phyloP scores from a whole-genome alignment of 306 rosid genomes.

The Datisca glomerata region DNA sequence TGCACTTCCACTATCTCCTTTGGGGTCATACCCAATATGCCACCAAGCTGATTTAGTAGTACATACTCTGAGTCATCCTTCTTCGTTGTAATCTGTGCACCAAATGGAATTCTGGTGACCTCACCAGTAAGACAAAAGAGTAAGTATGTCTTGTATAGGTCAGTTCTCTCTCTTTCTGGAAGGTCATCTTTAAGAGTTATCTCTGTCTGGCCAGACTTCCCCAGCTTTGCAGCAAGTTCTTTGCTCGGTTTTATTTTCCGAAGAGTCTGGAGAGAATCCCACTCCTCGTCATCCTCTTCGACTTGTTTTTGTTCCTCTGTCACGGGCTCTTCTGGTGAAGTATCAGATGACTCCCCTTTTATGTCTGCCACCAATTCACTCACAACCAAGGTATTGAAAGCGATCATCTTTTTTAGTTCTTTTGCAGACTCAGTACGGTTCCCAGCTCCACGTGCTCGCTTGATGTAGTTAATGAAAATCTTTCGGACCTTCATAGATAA shows the following conservation, averaged over 20 bases:
- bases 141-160: slow-evolving; percentile 82
- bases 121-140: slow-evolving; percentile 82
- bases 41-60: slow-evolving; percentile 73
- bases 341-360: slow-evolving; percentile 72
- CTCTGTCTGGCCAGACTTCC: slow-evolving; percentile 86
- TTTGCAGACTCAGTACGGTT: slow-evolving; percentile 72
- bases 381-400: slow-evolving; percentile 87
- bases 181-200: slow-evolving; percentile 89
- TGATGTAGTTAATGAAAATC: slow-evolving; percentile 60
- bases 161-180: slow-evolving; percentile 73
- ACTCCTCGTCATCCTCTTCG: slow-evolving; percentile 56
- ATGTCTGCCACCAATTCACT: slow-evolving; percentile 82
- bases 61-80: slow-evolving; percentile 83
- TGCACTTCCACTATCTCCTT: slow-evolving; percentile 80
- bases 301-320: slow-evolving; percentile 31
- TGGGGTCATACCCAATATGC: slow-evolving; percentile 66
- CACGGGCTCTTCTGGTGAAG: slow-evolving; percentile 43
- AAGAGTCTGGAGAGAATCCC: slow-evolving; percentile 75
- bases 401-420: slow-evolving; percentile 88
- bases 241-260: slow-evolving; percentile 53
- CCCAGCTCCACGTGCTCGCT: slow-evolving; percentile 75
- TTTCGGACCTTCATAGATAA: slow-evolving; percentile 47
- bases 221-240: slow-evolving; percentile 57
- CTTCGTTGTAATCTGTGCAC: slow-evolving; percentile 65
- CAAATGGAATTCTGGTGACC: slow-evolving; percentile 68